Conservation (phyloP, 2,329 filamentous ascomycete species). For the Monosporascus sp. region DNA sequence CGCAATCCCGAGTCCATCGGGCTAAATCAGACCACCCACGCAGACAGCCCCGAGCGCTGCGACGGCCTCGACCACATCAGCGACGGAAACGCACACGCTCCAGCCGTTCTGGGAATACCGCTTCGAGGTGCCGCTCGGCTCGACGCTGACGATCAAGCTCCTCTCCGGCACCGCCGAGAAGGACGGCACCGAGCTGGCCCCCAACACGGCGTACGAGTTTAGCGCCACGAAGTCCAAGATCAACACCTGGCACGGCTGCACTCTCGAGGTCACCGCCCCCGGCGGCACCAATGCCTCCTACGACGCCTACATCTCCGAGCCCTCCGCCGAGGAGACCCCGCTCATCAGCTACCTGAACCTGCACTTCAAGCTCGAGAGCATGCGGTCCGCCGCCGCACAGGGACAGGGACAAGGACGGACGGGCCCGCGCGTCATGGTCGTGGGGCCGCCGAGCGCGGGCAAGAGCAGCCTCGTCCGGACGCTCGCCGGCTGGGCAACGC, state of each 20-base stretch:
- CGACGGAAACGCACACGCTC: conserved; percentile 47
- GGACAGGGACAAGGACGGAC: conserved; percentile 27
- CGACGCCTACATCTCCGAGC: conserved; percentile 54
- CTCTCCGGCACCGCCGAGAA: conserved; percentile 81
- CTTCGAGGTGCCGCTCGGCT: conserved; percentile 60
- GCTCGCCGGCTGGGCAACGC: conserved; percentile 73
- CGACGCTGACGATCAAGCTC: conserved; percentile 51
- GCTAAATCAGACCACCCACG: neutral
- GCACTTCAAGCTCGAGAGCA: conserved; percentile 76
- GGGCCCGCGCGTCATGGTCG: conserved; percentile 78
- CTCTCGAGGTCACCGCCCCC: conserved; percentile 67
- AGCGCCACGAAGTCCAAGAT: conserved; percentile 79
- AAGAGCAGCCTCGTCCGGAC: conserved; percentile 80
- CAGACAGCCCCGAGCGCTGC: conserved; percentile 16
- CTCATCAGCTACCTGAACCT: conserved; percentile 78
- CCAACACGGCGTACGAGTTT: conserved; percentile 75
- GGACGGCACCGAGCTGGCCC: conserved; percentile 89
- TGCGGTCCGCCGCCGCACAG: conserved; percentile 61
- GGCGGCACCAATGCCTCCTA: conserved; percentile 38
- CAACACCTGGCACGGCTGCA: conserved; percentile 87
- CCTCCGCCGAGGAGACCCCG: conserved; percentile 71
- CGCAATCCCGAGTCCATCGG: neutral
- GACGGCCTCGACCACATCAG: conserved; percentile 24
- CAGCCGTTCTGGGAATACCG: conserved; percentile 69
- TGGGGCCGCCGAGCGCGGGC: conserved; percentile 71